phyloP scores from a whole-genome alignment of 768 basidiomycete species.

The Leucosporidium scottii region DNA sequence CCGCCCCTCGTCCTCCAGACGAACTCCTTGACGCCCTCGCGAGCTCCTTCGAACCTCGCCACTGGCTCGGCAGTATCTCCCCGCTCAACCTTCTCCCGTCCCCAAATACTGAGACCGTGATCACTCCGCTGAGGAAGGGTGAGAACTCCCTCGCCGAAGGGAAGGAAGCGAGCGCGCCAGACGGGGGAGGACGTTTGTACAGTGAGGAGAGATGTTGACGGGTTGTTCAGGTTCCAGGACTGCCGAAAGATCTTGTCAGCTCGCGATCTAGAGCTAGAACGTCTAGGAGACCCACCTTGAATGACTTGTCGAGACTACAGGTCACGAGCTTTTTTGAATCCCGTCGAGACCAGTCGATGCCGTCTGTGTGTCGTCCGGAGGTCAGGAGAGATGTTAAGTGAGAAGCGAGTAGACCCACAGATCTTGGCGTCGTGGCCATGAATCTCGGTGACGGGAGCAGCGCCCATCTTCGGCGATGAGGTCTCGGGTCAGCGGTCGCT shows the following conservation, averaged over 20 bases:
- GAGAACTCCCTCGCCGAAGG: slow-evolving; percentile 82
- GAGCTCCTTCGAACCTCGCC: slow-evolving; percentile 67
- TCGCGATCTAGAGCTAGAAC: not conserved
- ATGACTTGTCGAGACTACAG: slow-evolving; percentile 79
- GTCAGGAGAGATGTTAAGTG: slow-evolving; percentile 71
- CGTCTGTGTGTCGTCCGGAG: slow-evolving; percentile 45
- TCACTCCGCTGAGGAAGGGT: slow-evolving; percentile 82
- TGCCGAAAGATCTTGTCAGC: slow-evolving; percentile 30
- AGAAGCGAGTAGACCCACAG: not conserved
- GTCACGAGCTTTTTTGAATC: slow-evolving; percentile 74
- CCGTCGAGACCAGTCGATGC: slow-evolving; percentile 88
- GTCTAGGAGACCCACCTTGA: slow-evolving; percentile 24
- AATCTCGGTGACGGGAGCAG: slow-evolving; percentile 19
- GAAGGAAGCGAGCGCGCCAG: slow-evolving; percentile 85
- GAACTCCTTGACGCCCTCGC: slow-evolving; percentile 93
- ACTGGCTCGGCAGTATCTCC: slow-evolving; percentile 49
- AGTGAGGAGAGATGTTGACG: slow-evolving; percentile 22
- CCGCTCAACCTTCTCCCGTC: slow-evolving; percentile 9
- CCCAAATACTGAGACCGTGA: slow-evolving; percentile 76
- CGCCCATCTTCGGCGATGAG: slow-evolving; percentile 15
- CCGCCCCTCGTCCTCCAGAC: slow-evolving; percentile 72
- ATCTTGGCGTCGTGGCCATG: slow-evolving; percentile 23
- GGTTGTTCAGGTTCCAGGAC: slow-evolving; percentile 37
- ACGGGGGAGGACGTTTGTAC: slow-evolving; percentile 78
- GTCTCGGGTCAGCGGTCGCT: no score